phyloP scores from a whole-genome alignment of 1,139 yeast genomes.

The Geotrichum histeridarum region DNA sequence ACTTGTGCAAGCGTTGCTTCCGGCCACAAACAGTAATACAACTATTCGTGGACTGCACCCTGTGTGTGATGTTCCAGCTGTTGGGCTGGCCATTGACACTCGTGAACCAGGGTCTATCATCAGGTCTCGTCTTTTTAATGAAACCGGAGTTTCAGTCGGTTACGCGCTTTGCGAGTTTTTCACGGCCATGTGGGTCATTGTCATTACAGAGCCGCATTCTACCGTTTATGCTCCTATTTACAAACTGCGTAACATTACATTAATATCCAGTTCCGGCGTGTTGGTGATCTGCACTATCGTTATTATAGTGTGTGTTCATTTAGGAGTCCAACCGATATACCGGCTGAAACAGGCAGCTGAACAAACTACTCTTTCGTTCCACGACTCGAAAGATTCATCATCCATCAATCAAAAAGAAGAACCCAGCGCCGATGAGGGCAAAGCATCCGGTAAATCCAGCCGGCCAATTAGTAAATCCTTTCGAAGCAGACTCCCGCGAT shows the following conservation, averaged over 20 bases:
- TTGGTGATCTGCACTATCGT: conserved; percentile 68
- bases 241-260: conserved; percentile 59
- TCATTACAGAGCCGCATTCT: conserved; percentile 59
- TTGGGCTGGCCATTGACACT: conserved; percentile 4
- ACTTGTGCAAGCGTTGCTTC: conserved; percentile 6
- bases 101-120: conserved; percentile 48
- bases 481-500: too few relatives aligned
- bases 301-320: conserved; percentile 78
- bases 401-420: background rate
- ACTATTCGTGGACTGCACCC: background rate
- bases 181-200: conserved; percentile 64
- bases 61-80: conserved; percentile 4
- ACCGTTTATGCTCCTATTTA: conserved; percentile 61
- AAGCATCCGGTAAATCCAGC: too few relatives aligned
- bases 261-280: conserved; percentile 75
- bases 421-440: background rate
- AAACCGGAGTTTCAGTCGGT: conserved; percentile 60
- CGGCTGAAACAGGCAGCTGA: conserved; percentile 82
- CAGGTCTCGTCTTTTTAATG: conserved; percentile 43
- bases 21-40: conserved; percentile 5
- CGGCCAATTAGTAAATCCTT: too few relatives aligned
- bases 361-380: conserved; percentile 37
- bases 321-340: conserved; percentile 80
- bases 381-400: conserved; percentile 5
- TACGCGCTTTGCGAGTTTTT: conserved; percentile 48